Percentiles rank a stretch among this genome's conserved stretches.
Evolutionary conservation across 345 rosid genomes (phyloP).

Genomic region (Cardiospermum halicacabum): DNA sequence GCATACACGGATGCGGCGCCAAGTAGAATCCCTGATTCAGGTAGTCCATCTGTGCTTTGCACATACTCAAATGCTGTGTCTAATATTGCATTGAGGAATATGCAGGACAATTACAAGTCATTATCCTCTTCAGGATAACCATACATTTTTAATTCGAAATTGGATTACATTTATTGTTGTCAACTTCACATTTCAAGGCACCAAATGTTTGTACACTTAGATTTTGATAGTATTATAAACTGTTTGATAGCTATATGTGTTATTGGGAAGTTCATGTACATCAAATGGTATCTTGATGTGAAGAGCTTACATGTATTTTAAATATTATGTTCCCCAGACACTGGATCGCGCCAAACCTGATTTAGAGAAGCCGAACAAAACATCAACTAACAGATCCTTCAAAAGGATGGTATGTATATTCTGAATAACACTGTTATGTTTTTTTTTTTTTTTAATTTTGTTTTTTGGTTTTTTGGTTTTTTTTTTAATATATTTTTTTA

Average conservation of each 20-base stretch:
- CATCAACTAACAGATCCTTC: conserved; percentile 48
- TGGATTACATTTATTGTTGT: not conserved
- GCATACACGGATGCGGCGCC: conserved; percentile 95
- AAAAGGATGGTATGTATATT: conserved; percentile 51
- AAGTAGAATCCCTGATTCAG: conserved; percentile 88
- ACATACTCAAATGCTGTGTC: conserved; percentile 5
- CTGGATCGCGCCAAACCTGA: conserved; percentile 68
- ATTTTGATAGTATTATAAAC: too few species aligned
- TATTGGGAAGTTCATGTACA: not conserved
- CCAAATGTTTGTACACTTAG: not conserved
- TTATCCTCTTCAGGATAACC: not conserved
- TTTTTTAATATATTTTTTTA: too few species aligned
- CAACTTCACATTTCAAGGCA: not conserved
- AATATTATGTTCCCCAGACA: conserved; percentile 28
- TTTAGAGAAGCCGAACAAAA: conserved; percentile 32
- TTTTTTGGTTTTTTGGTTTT: too few species aligned
- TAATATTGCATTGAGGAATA: not conserved
- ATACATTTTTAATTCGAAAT: not conserved
- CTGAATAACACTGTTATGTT: not conserved
- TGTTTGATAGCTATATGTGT: too few species aligned
- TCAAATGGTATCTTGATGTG: not conserved
- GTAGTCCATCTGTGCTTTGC: conserved; percentile 27
- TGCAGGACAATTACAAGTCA: not conserved
- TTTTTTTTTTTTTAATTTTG: too few species aligned
- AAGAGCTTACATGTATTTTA: not conserved